Evolutionary conservation across 768 basidiomycete species (phyloP).

Genomic region (Psilocybe cubensis): DNA sequence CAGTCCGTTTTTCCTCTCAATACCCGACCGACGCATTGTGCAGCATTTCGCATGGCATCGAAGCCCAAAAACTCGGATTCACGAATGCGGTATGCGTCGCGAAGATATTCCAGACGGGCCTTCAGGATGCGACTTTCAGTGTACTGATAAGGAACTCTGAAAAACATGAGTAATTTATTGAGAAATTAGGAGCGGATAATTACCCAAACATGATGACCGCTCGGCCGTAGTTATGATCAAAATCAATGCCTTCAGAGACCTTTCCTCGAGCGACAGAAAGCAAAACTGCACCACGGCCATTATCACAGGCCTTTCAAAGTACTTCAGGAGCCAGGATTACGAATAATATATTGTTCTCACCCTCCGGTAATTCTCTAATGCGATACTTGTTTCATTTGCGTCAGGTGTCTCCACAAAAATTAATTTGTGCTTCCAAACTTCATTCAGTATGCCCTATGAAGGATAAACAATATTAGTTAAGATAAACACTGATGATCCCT

Average conservation of each 20-base stretch:
- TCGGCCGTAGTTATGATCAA: constrained; percentile 98
- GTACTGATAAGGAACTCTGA: constrained; percentile 94
- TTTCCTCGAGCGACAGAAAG: constrained; percentile 98
- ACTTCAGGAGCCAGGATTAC: constrained; percentile 7
- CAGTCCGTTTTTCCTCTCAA: constrained; percentile 99
- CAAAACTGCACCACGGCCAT: constrained; percentile 95
- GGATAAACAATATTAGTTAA: not conserved
- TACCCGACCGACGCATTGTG: constrained; percentile 98
- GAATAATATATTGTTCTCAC: constrained; percentile 41
- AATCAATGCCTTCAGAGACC: constrained; percentile 99
- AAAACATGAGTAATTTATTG: not conserved
- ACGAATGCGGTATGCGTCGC: constrained; percentile 97
- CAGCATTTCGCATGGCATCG: constrained; percentile 99
- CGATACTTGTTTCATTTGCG: constrained; percentile 98
- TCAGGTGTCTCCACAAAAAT: constrained; percentile 99
- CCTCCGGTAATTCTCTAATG: constrained; percentile 94
- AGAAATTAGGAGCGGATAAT: constrained; percentile 16
- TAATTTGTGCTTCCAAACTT: constrained; percentile 99
- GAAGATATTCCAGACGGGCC: constrained; percentile 94
- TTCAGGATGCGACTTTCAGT: constrained; percentile 98
- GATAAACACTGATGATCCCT: not conserved
- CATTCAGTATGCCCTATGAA: constrained; percentile 98
- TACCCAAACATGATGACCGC: constrained; percentile 99
- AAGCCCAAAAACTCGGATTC: constrained; percentile 99
- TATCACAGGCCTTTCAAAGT: constrained; percentile 87